Evolutionary conservation across 305 asterid genomes (phyloP).

Genomic region (Fraxinus angustifolia): DNA sequence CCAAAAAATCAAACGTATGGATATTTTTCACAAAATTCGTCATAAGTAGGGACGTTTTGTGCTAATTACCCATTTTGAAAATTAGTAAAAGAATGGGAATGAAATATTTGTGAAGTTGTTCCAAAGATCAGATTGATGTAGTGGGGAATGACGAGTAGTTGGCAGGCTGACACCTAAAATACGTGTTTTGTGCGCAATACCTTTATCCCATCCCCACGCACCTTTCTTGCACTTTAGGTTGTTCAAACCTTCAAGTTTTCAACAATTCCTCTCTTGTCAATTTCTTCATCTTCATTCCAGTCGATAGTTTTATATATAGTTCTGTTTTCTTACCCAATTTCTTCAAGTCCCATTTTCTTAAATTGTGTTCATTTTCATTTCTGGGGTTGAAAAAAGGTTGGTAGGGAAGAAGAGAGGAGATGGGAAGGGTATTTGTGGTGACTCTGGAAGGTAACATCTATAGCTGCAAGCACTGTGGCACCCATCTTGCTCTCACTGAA

Average conservation of each 20-base stretch:
- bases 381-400: conserved; percentile 4
- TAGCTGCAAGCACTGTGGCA: conserved; percentile 85
- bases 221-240: conserved; percentile 27
- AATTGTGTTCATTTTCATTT: not conserved
- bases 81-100: too few species aligned
- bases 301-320: not conserved
- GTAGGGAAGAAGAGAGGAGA: conserved; percentile 24
- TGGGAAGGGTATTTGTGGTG: conserved; percentile 72
- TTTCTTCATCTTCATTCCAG: conserved; percentile 22
- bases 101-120: not conserved
- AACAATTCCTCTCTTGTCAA: conserved; percentile 4
- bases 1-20: too few species aligned
- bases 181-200: not conserved
- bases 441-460: conserved; percentile 85
- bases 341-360: conserved; percentile 20
- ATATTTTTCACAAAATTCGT: too few species aligned
- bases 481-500: conserved; percentile 71
- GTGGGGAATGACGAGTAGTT: not conserved
- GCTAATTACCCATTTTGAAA: too few species aligned
- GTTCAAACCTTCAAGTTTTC: conserved; percentile 11
- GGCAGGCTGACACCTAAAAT: not conserved
- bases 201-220: not conserved
- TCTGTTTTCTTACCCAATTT: conserved; percentile 7
- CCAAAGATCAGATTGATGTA: not conserved
- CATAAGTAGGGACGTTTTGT: too few species aligned